A percentile compares a stretch with the other conserved stretches of the same genome.
Conservation (phyloP, 164 flowering plant species). For the Pachysandra terminalis region DNA sequence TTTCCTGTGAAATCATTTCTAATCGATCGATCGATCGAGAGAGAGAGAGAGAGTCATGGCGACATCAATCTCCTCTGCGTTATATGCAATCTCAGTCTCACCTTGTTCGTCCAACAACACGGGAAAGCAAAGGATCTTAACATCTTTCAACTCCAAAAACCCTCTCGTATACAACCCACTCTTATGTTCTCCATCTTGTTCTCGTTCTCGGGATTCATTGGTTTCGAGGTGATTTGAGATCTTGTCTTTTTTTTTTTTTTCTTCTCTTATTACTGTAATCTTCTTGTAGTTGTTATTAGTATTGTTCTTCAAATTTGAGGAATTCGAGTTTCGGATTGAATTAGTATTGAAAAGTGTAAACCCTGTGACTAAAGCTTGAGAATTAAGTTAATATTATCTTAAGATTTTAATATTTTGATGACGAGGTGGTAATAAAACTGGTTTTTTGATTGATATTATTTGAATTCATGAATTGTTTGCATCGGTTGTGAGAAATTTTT, state of each 20-base stretch:
- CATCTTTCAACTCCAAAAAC: conserved; percentile 15
- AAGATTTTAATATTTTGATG: not conserved
- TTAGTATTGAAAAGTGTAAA: not conserved
- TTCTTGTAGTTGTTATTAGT: not conserved
- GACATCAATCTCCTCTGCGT: conserved; percentile 19
- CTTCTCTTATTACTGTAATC: not conserved
- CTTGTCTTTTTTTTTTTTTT: no score
- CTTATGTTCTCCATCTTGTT: conserved; percentile 10
- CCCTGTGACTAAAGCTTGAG: not conserved
- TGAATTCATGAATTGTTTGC: no score
- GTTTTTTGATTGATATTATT: no score
- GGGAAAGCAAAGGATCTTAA: not conserved
- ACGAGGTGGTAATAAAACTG: no score
- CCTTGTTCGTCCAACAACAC: conserved; percentile 12
- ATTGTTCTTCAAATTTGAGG: not conserved
- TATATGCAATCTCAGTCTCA: conserved; percentile 17
- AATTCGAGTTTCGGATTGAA: not conserved
- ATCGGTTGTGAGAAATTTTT: no score
- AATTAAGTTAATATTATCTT: not conserved
- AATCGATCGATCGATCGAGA: not conserved
- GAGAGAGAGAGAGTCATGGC: conserved; percentile 24
- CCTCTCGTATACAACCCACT: conserved; percentile 14
- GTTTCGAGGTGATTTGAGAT: conserved; percentile 26
- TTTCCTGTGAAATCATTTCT: no score
- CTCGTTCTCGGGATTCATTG: conserved; percentile 2